Conservation (phyloP, 768 basidiomycete species). For the Lepiota venenata region DNA sequence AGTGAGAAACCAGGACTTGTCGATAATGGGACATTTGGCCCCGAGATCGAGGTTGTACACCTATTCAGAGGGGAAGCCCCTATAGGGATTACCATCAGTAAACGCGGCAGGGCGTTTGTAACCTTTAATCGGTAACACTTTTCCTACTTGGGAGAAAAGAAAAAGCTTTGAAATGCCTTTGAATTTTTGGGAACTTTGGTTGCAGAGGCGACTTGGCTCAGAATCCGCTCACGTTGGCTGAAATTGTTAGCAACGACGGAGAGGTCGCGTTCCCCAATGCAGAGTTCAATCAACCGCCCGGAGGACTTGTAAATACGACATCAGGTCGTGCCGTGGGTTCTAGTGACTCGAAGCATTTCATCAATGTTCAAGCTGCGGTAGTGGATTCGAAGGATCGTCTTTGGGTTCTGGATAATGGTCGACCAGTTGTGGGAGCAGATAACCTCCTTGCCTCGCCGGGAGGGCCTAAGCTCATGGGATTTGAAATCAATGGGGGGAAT, state of each 20-base stretch:
- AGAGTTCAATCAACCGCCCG: conserved; percentile 14
- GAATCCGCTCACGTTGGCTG: conserved; percentile 14
- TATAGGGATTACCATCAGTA: conserved; percentile 22
- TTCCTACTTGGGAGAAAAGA: neutral
- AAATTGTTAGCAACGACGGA: conserved; percentile 9
- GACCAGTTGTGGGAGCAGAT: conserved; percentile 12
- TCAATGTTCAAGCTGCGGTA: conserved; percentile 14
- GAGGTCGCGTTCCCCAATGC: conserved; percentile 13
- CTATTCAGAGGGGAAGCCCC: conserved; percentile 20
- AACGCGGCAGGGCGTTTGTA: conserved; percentile 11
- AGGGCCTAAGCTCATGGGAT: conserved; percentile 15
- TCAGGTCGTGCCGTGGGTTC: conserved; percentile 10
- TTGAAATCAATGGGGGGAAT: conserved; percentile 12
- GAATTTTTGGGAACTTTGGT: no score
- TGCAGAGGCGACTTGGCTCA: conserved; percentile 10
- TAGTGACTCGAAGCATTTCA: conserved; percentile 15
- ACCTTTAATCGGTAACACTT: conserved; percentile 12
- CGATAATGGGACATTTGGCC: conserved; percentile 17
- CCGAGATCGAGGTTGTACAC: conserved; percentile 15
- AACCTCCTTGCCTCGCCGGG: conserved; percentile 12
- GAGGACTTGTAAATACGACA: conserved; percentile 11
- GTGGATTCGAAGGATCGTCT: conserved; percentile 14
- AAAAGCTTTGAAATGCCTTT: no score
- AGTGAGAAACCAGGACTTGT: conserved; percentile 15
- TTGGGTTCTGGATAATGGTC: conserved; percentile 14